Evolutionary conservation across 1,284 basidiomycete species (phyloP).

Genomic region (Rhodotorula sp.): DNA sequence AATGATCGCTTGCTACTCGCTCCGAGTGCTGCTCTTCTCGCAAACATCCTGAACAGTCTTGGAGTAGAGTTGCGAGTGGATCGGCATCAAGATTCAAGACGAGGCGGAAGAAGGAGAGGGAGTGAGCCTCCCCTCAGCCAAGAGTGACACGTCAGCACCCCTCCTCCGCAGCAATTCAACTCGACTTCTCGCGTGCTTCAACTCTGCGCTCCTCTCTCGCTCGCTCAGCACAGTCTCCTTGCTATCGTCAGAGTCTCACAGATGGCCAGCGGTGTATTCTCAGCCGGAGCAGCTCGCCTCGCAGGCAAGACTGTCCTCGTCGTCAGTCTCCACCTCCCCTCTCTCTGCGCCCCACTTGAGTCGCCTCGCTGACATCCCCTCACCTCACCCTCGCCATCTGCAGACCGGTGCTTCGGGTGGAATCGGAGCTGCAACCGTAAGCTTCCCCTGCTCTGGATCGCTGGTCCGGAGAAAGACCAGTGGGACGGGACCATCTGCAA

Average conservation of each 20-base stretch:
- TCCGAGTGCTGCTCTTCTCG: not conserved
- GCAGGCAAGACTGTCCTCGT: conserved; percentile 72
- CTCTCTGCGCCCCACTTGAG: not conserved
- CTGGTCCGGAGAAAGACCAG: too few species aligned
- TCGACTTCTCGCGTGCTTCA: not conserved
- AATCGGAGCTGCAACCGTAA: conserved; percentile 34
- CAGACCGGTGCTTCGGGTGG: conserved; percentile 34
- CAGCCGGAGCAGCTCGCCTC: conserved; percentile 20
- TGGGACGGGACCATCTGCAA: too few species aligned
- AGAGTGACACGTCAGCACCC: too few species aligned
- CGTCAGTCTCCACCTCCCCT: conserved; percentile 4
- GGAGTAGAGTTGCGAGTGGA: not conserved
- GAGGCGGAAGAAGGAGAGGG: too few species aligned
- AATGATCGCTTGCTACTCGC: not conserved
- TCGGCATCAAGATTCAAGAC: not conserved
- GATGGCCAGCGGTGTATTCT: conserved; percentile 14
- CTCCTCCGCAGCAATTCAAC: too few species aligned
- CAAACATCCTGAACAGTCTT: not conserved
- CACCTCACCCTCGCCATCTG: not conserved
- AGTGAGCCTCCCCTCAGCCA: too few species aligned
- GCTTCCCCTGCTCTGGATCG: not conserved
- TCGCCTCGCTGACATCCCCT: not conserved
- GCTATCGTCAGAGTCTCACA: not conserved
- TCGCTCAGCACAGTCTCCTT: too few species aligned
- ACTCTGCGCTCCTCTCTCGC: not conserved